phyloP scores from a whole-genome alignment of 331 rosid genomes.

The Cydonia oblonga region DNA sequence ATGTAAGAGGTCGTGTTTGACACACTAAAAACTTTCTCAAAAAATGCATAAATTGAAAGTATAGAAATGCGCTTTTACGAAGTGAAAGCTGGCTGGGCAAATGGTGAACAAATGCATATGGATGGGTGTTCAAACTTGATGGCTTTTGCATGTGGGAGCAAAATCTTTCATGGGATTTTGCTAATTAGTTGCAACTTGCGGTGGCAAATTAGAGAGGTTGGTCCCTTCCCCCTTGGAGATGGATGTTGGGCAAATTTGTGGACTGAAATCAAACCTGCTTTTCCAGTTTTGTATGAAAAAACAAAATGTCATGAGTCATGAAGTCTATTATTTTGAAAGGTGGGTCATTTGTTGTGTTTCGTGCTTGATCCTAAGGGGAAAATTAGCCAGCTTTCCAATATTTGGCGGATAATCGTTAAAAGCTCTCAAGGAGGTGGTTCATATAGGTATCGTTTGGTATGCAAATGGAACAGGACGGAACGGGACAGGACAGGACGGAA shows the following conservation, averaged over 20 bases:
- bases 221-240: not conserved
- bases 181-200: not conserved
- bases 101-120: not conserved
- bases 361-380: not conserved
- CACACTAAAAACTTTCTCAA: too few relatives aligned
- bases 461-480: too few relatives aligned
- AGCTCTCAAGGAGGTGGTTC: not conserved
- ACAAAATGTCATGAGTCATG: not conserved
- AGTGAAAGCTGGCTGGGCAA: not conserved
- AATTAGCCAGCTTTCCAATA: not conserved
- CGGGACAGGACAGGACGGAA: too few relatives aligned
- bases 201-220: not conserved
- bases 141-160: not conserved
- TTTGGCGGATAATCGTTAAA: too few relatives aligned
- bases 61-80: not conserved
- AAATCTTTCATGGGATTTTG: not conserved
- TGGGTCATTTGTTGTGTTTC: not conserved
- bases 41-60: not conserved
- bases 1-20: too few relatives aligned
- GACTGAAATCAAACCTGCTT: not conserved
- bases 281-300: not conserved
- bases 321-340: not conserved
- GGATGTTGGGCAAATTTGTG: not conserved
- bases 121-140: not conserved
- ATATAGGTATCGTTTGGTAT: too few relatives aligned